Conservation (phyloP, 140 eudicot species). For the Flaveria floridana region DNA sequence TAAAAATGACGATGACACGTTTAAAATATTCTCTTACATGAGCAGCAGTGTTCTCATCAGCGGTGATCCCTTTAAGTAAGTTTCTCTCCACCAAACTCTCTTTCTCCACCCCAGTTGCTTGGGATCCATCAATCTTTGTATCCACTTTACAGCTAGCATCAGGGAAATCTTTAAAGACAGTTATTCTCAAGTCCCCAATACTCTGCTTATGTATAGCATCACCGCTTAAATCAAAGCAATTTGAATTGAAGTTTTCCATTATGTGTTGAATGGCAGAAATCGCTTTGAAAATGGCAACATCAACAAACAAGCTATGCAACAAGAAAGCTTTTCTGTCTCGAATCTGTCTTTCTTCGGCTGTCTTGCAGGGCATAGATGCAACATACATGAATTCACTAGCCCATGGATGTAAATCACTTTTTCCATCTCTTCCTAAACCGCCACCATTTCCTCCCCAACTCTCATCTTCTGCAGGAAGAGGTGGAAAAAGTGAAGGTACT, state of each 20-base stretch:
- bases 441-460: slow-evolving; percentile 99
- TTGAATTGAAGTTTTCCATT: slow-evolving; percentile 46
- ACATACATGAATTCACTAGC: slow-evolving; percentile 71
- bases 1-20: neutral
- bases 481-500: slow-evolving; percentile 69
- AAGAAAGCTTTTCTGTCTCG: slow-evolving; percentile 95
- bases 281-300: slow-evolving; percentile 92
- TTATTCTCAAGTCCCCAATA: slow-evolving; percentile 80
- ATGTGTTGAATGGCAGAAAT: slow-evolving; percentile 62
- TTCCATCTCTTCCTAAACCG: slow-evolving; percentile 90
- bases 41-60: slow-evolving; percentile 99
- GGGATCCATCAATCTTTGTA: slow-evolving; percentile 89
- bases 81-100: slow-evolving; percentile 72
- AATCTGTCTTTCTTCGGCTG: slow-evolving; percentile 89
- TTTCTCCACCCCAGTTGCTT: slow-evolving; percentile 70
- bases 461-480: slow-evolving; percentile 92
- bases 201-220: slow-evolving; percentile 48
- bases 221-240: slow-evolving; percentile 35
- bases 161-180: slow-evolving; percentile 72
- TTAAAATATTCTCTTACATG: slow-evolving; percentile 63
- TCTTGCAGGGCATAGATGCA: slow-evolving; percentile 94
- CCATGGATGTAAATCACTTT: slow-evolving; percentile 83
- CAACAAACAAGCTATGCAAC: slow-evolving; percentile 89
- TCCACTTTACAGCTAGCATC: slow-evolving; percentile 93
- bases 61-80: slow-evolving; percentile 95